phyloP scores from a whole-genome alignment of 1,139 yeast species.

The Taphrina flavorubra region DNA sequence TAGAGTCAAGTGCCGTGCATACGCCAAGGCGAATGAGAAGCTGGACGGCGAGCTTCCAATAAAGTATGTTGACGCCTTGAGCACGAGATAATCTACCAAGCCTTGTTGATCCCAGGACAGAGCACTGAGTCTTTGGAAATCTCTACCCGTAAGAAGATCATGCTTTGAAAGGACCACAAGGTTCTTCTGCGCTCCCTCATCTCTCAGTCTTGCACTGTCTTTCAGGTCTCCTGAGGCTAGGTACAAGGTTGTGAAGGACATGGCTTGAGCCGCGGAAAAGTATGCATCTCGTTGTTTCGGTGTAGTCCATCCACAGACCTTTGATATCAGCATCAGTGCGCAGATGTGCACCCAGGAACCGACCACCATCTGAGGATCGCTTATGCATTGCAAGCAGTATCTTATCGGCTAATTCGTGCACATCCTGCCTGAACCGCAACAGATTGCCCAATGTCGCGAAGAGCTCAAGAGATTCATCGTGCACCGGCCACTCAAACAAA shows the following conservation, averaged over 20 bases:
- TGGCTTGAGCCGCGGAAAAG: neutral
- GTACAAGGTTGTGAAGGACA: neutral
- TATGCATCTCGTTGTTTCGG: slow-evolving; percentile 9
- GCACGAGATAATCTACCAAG: slow-evolving; percentile 5
- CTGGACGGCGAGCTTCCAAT: slow-evolving; percentile 10
- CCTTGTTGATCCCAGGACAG: slow-evolving; percentile 13
- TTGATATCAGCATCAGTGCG: slow-evolving; percentile 8
- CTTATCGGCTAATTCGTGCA: neutral
- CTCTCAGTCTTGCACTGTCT: neutral
- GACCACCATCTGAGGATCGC: neutral
- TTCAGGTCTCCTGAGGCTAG: slow-evolving; percentile 1
- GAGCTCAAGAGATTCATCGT: neutral
- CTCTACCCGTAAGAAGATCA: neutral
- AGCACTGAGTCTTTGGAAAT: neutral
- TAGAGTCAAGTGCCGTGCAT: neutral
- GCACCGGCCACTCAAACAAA: slow-evolving; percentile 3
- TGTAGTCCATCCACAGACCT: slow-evolving; percentile 5
- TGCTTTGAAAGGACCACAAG: neutral
- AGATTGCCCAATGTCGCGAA: neutral
- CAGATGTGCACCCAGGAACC: slow-evolving; percentile 5
- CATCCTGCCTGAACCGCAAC: slow-evolving; percentile 1
- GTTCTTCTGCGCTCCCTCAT: neutral
- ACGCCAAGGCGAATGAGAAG: slow-evolving; percentile 14
- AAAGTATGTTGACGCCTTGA: slow-evolving; percentile 5
- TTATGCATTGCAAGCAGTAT: neutral